phyloP scores from a whole-genome alignment of 352 stramenopile species.

The Pythium plurisporium region DNA sequence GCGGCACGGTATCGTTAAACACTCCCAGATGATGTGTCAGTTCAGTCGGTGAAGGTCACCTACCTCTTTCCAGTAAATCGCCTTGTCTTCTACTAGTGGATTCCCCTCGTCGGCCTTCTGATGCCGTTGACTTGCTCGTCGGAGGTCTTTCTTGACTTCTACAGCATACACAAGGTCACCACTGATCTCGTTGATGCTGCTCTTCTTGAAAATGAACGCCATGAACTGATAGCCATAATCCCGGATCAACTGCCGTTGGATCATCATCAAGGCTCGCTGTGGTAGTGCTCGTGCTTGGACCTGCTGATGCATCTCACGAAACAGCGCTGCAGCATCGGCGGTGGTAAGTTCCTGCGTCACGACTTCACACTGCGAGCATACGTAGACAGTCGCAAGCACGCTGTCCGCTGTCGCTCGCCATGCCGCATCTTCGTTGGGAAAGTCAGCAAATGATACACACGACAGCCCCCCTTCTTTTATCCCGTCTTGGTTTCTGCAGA shows the following conservation, averaged over 20 bases:
- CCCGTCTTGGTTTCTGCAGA: neutral
- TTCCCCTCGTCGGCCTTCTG: conserved; percentile 30
- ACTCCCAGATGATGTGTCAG: neutral
- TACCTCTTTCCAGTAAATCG: conserved; percentile 69
- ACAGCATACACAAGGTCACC: neutral
- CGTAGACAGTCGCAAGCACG: conserved; percentile 35
- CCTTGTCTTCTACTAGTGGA: conserved; percentile 40
- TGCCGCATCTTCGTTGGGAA: conserved; percentile 32
- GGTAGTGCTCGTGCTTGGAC: neutral
- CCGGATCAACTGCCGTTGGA: conserved; percentile 34
- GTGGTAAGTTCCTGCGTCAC: neutral
- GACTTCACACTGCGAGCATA: neutral
- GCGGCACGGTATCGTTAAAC: neutral
- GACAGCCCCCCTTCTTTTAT: neutral
- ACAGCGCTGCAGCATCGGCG: neutral
- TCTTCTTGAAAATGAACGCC: conserved; percentile 40
- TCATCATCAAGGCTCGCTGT: neutral
- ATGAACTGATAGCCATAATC: conserved; percentile 51
- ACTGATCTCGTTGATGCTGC: conserved; percentile 25
- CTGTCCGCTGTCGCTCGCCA: conserved; percentile 53
- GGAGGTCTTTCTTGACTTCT: conserved; percentile 25
- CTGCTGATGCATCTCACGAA: conserved; percentile 11
- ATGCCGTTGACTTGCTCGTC: conserved; percentile 32
- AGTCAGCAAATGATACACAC: neutral
- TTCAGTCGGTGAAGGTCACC: neutral